These are phyloP conservation scores for Globisporangium echinulatum DNA, from an alignment of 352 stramenopile genomes.

Conservation along the genomic window DNA sequence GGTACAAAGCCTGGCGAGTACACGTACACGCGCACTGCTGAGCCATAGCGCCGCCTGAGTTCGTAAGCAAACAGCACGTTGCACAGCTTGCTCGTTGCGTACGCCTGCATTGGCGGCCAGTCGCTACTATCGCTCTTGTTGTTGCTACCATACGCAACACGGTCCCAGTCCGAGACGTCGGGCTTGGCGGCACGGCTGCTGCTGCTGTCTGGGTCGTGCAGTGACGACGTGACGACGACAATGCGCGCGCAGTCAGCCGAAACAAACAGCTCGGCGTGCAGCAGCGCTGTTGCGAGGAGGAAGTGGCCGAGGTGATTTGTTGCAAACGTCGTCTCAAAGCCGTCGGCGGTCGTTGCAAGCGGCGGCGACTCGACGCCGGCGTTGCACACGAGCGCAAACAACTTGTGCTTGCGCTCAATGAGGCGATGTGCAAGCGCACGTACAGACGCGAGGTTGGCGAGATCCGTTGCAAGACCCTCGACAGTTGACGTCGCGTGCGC, in stretches of 20 bases:
- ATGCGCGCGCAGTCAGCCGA: conserved; percentile 13
- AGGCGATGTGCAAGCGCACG: conserved; percentile 18
- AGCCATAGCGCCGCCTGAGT: conserved; percentile 20
- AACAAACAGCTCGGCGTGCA: conserved; percentile 18
- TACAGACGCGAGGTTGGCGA: conserved; percentile 22
- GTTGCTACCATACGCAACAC: conserved; percentile 19
- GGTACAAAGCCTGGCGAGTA: conserved; percentile 30
- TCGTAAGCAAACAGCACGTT: conserved; percentile 40
- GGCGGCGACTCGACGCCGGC: conserved; percentile 25
- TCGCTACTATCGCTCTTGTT: background rate
- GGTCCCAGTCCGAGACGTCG: conserved; percentile 27
- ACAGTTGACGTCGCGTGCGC: conserved; percentile 5
- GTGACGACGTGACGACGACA: conserved; percentile 28
- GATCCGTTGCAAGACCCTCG: conserved; percentile 14
- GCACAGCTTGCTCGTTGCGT: conserved; percentile 36
- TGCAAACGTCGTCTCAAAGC: conserved; percentile 34
- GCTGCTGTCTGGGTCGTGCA: conserved; percentile 18
- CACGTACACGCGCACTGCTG: conserved; percentile 24
- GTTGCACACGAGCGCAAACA: conserved; percentile 36
- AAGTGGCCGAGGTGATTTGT: conserved; percentile 40
- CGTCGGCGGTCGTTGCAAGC: conserved; percentile 14
- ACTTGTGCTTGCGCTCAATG: conserved; percentile 14
- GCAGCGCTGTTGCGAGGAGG: conserved; percentile 22
- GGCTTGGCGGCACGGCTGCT: conserved; percentile 1
- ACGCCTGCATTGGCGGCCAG: conserved; percentile 16